Conservation (phyloP, 2,329 filamentous ascomycete genomes). For the Pseudocercospora crystallina region DNA sequence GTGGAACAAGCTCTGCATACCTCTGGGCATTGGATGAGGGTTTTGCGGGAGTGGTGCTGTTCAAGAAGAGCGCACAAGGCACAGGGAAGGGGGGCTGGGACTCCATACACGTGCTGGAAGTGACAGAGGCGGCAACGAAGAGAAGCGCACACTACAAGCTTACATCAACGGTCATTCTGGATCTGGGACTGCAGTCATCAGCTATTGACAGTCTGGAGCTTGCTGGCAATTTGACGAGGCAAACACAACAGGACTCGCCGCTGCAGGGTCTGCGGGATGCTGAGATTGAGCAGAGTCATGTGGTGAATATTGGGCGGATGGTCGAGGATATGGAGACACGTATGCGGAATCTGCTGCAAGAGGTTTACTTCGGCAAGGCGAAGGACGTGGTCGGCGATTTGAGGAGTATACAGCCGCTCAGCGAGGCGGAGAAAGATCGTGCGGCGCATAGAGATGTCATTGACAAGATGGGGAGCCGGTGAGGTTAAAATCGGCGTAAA, state of each 20-base stretch:
- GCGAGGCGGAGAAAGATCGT: slow-evolving; percentile 78
- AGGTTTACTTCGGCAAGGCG: slow-evolving; percentile 99
- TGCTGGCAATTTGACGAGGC: slow-evolving; percentile 95
- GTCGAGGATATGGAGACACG: slow-evolving; percentile 99
- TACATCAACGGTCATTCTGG: slow-evolving; percentile 93
- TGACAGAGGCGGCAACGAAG: slow-evolving; percentile 73
- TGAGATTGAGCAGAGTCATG: slow-evolving; percentile 87
- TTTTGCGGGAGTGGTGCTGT: slow-evolving; percentile 89
- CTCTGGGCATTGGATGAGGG: slow-evolving; percentile 98
- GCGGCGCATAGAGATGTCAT: slow-evolving; percentile 90
- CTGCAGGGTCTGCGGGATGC: slow-evolving; percentile 50
- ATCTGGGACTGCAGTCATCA: slow-evolving; percentile 68
- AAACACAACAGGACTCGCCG: slow-evolving; percentile 87
- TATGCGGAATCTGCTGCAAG: slow-evolving; percentile 96
- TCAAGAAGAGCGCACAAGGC: slow-evolving; percentile 77
- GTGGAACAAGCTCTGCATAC: slow-evolving; percentile 92
- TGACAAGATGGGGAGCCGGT: slow-evolving; percentile 45
- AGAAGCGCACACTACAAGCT: slow-evolving; percentile 95
- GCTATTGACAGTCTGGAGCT: slow-evolving; percentile 83
- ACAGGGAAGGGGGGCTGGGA: slow-evolving; percentile 70
- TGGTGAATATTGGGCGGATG: slow-evolving; percentile 88
- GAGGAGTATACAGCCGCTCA: slow-evolving; percentile 80
- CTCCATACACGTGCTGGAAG: slow-evolving; percentile 97
- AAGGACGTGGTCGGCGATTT: slow-evolving; percentile 97
- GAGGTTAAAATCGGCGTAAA: not conserved